A percentile compares a stretch with the other conserved stretches of the same genome.
Evolutionary conservation across 2,329 filamentous ascomycete species (phyloP).

Genomic region (Trichoderma koningiopsis): DNA sequence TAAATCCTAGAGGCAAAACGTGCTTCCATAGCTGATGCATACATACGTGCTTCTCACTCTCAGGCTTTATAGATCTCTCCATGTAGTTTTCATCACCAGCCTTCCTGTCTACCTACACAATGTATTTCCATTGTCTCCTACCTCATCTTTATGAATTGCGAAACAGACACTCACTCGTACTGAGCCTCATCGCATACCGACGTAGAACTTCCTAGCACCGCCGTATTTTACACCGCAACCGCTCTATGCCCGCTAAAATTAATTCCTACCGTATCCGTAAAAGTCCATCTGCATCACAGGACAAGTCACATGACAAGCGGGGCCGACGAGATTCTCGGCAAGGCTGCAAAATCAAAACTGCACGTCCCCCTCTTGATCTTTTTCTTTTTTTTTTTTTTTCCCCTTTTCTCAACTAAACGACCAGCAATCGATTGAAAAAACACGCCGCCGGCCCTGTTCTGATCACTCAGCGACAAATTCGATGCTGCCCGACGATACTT

Average conservation of each 20-base stretch:
- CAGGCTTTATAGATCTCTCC: background rate
- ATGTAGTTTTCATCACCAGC: background rate
- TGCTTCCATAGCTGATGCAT: background rate
- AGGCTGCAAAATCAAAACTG: constrained; percentile 9
- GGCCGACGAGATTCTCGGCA: background rate
- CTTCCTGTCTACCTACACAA: background rate
- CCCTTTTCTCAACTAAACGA: constrained; percentile 39
- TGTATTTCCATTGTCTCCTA: background rate
- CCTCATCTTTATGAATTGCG: background rate
- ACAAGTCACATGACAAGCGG: constrained; percentile 33
- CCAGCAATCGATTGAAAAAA: constrained; percentile 43
- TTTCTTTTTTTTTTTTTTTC: constrained; percentile 1
- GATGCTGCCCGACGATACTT: constrained; percentile 51
- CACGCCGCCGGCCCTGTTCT: constrained; percentile 41
- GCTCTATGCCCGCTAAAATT: background rate
- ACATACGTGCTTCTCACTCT: background rate
- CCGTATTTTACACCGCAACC: background rate
- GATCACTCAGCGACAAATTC: constrained; percentile 34
- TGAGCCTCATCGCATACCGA: background rate
- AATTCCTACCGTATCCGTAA: background rate
- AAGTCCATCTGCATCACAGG: background rate
- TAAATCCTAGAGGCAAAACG: background rate
- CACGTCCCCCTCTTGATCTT: background rate
- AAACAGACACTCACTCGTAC: background rate
- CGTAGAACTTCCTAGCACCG: background rate